Evolutionary conservation across 768 basidiomycete species (phyloP), one percentile per base, ranked within the genome.

Genomic region (Hygrophorus russula): DNA sequence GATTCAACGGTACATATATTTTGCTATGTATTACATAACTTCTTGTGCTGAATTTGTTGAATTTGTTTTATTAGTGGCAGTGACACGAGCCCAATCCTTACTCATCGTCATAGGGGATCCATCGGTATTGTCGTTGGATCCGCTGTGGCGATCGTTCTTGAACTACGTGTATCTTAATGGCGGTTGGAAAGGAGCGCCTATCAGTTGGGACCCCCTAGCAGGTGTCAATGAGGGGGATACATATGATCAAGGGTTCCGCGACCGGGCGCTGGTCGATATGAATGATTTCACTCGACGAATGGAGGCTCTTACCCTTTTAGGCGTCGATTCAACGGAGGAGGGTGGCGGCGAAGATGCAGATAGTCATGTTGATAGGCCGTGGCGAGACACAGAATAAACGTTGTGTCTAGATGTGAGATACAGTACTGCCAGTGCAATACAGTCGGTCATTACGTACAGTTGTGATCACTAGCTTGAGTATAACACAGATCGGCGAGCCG

Each of bases 91-190:
- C 0, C 63, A 78, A 49, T 73, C 77, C 0, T 60, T 82, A 1
- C 60, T 82, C 6, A 68, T 80, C 53, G 61, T 81, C 37, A 56
- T 82, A 18, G 79, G 80, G 3, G 72, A 81, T 47, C 74, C 78
- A 0, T 55, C 63, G 6, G 74, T 80, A 3, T 61, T 82, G 0
- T 71, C 71, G 6, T 64, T 80, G 1, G 79, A 82, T 48, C 78
- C 78, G 0, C 59, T 80, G 2, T 80, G 80, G 80, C 59, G 78
- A 3, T 55, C 60, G 0, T 80, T 80, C 62, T 53, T 82, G 38
- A 78, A 77, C 45, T 79, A 74, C 48, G 56, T 80, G n/a, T 56
- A 74, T 47, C 39, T 51, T 13, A 66, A 70, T 11, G 69, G 69
- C 2, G 80, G 77, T 0, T 81, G 78, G 73, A 64, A 54, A 24